Percentiles rank a stretch among this genome's conserved stretches.
Evolutionary conservation across 192 early-diverging fungal species (phyloP).

Genomic region (Nowakowskiella sp.): DNA sequence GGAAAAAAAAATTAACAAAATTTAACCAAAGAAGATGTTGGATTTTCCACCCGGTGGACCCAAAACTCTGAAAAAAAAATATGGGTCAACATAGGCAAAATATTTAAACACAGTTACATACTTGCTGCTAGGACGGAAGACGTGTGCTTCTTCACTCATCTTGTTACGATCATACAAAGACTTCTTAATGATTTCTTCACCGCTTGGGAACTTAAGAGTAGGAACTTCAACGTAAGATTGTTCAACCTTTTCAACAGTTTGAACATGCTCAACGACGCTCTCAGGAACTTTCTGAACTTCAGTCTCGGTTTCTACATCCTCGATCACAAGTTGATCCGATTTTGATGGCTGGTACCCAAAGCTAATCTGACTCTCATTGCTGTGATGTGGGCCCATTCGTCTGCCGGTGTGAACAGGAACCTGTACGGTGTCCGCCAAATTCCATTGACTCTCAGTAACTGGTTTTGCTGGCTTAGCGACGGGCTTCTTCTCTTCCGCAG

Average conservation of each 20-base stretch:
- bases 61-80: constrained; percentile 15
- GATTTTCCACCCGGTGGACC: constrained; percentile 29
- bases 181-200: too few species aligned
- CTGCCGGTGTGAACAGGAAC: background rate
- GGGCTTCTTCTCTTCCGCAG: constrained; percentile 11
- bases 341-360: too few species aligned
- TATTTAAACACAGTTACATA: constrained; percentile 1
- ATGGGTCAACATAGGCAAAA: background rate
- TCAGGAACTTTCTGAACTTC: too few species aligned
- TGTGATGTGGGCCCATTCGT: background rate
- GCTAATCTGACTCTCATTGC: background rate
- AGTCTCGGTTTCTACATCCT: too few species aligned
- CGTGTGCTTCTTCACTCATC: constrained; percentile 13
- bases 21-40: constrained; percentile 21
- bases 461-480: constrained; percentile 12
- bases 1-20: too few species aligned
- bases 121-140: constrained; percentile 18
- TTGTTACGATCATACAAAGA: constrained; percentile 30
- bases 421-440: too few species aligned
- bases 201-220: too few species aligned
- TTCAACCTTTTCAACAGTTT: too few species aligned
- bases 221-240: too few species aligned
- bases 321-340: too few species aligned
- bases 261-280: too few species aligned
- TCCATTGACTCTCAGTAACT: too few species aligned